Base-by-base conservation (phyloP, 1,284 basidiomycete genomes). In the Cystobasidium slooffiae region DNA sequence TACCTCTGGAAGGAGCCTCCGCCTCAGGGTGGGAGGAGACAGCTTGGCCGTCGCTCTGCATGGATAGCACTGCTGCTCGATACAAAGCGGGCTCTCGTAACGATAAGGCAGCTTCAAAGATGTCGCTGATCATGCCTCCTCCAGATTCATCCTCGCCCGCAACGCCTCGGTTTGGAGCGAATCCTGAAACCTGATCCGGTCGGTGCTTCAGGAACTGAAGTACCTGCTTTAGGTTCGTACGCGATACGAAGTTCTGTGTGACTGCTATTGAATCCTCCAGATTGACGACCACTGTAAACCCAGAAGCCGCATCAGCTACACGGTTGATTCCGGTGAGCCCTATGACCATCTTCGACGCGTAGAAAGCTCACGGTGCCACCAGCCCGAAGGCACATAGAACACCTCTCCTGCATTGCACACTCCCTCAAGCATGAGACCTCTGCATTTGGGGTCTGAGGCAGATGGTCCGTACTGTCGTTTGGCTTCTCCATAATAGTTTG, bases 201-300 rank as follows among this genome's bases (percentile, higher is more conserved):
- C 81, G 80, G 77, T 83, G 78, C 58, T 81, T 80, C 79, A 85
- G 81, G 75, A 85, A 85, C 56, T 79, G 78, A 16, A 85, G 78
- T 46, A 84, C 83, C 31, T 78, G 75, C 2, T 79, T 78, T 22
- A 85, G 78, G 75, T 84, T 84, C n/a, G 78, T 75, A 6, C 78
- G 78, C 3, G 83, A 83, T 37, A 84, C 83, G 78, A 83, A 84
- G 78, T 85, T 85, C 75, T 85, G 84, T 7, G 84, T 85, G 47
- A 85, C 78, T 1, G 84, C 84, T 8, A 84, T 82, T 5, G 80
- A 79, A 14, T 79, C 76, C 41, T 80, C 78, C 41, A 82, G 76
- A 66, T 82, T 82, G 56, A 82, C 76, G 39, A 81, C 82, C 61
- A 81, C 77, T 80, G 61, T 6, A 59, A 46, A 55, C 37, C 70